Evolutionary conservation across 352 stramenopile genomes (phyloP).

Genomic region (Globisporangium ultimum): DNA sequence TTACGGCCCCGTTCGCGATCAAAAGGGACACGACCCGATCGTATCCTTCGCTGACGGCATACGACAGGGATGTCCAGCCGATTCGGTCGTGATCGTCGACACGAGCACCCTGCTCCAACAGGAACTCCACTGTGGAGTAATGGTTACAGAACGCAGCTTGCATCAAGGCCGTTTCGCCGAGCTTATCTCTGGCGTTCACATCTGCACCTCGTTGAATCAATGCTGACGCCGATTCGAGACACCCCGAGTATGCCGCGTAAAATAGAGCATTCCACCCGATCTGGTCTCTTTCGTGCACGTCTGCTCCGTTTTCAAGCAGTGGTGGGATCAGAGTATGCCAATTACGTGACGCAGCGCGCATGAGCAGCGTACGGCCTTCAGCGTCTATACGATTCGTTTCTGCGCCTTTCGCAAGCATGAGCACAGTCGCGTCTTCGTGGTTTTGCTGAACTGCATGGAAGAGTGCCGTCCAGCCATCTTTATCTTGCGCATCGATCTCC

Average conservation of each 20-base stretch:
- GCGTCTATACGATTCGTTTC: constrained; percentile 4
- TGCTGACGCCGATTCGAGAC: constrained; percentile 2
- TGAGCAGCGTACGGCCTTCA: constrained; percentile 3
- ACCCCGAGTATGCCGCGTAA: constrained; percentile 7
- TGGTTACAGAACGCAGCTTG: constrained; percentile 13
- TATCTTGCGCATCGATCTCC: constrained; percentile 7
- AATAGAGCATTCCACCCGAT: constrained; percentile 9
- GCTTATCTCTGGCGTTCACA: constrained; percentile 3
- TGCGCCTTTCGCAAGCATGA: constrained; percentile 5
- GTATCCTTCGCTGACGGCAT: constrained; percentile 11
- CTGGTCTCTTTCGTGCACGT: neutral
- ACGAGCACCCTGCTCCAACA: constrained; percentile 5
- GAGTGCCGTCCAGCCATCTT: constrained; percentile 12
- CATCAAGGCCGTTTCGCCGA: constrained; percentile 8
- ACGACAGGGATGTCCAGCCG: constrained; percentile 7
- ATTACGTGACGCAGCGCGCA: constrained; percentile 11
- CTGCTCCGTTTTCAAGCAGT: constrained; percentile 7
- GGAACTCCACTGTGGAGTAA: neutral
- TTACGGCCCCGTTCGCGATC: neutral
- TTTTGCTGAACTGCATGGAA: constrained; percentile 9
- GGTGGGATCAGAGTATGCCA: neutral
- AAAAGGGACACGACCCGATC: constrained; percentile 1
- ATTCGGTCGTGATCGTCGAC: constrained; percentile 7
- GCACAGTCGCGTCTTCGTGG: neutral
- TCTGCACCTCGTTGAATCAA: constrained; percentile 6